Conservation (phyloP, 257 asterid species). For the Solanum paucissectum region DNA sequence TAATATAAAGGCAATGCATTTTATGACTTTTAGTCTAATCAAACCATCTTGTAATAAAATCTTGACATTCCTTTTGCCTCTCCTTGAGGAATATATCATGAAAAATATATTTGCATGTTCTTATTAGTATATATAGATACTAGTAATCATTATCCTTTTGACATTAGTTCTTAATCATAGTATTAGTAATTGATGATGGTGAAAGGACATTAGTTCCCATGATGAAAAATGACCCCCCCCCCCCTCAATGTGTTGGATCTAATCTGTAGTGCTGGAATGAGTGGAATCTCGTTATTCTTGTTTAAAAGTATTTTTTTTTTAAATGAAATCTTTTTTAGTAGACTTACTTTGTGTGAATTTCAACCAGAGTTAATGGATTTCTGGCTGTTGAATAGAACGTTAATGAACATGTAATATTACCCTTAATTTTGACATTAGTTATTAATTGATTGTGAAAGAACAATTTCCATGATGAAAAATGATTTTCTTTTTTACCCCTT, state of each 20-base stretch:
- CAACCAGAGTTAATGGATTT: background rate
- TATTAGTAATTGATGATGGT: background rate
- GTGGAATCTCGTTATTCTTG: background rate
- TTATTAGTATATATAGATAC: background rate
- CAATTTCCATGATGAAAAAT: background rate
- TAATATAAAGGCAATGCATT: background rate
- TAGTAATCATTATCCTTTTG: background rate
- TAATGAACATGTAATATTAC: background rate
- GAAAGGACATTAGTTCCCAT: background rate
- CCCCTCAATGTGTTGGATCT: background rate
- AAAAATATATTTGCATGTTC: background rate
- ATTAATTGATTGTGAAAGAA: background rate
- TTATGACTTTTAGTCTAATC: background rate
- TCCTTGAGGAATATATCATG: background rate
- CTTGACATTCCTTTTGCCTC: constrained; percentile 8
- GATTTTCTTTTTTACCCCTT: background rate
- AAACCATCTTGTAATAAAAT: background rate
- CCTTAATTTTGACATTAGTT: background rate
- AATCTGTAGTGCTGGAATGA: background rate
- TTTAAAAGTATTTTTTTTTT: background rate
- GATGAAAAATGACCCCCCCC: background rate
- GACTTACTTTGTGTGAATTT: background rate
- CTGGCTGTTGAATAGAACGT: background rate
- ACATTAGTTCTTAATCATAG: background rate
- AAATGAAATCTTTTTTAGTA: background rate